Evolutionary conservation across 176 grass and related monocot genomes (phyloP).

Genomic region (Bothriochloa decipiens): DNA sequence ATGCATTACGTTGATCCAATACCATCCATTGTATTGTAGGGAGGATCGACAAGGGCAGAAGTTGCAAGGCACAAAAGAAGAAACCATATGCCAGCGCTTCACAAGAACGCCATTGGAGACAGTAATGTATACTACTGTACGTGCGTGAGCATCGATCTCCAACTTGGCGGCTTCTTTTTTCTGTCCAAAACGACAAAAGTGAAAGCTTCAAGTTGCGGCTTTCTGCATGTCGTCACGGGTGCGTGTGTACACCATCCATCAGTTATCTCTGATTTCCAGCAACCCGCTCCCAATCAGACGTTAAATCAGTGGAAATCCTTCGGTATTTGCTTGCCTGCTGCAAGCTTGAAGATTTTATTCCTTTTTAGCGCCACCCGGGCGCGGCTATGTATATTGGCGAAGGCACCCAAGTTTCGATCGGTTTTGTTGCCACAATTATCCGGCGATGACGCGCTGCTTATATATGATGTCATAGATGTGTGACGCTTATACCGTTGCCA

Average conservation of each 20-base stretch:
- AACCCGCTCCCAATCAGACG: neutral
- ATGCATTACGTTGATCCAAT: too few species aligned
- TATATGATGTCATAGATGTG: too few species aligned
- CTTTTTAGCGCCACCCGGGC: too few species aligned
- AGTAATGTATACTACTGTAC: conserved; percentile 24
- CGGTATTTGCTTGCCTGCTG: neutral
- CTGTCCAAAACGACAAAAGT: neutral
- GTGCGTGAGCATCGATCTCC: conserved; percentile 10
- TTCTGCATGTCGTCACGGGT: conserved; percentile 9
- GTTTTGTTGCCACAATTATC: too few species aligned
- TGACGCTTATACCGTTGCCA: too few species aligned
- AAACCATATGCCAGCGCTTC: neutral
- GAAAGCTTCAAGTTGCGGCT: conserved; percentile 3
- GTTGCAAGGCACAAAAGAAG: neutral
- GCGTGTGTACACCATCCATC: neutral
- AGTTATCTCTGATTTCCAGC: neutral
- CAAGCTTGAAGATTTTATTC: too few species aligned
- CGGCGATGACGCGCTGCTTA: too few species aligned
- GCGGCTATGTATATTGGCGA: too few species aligned
- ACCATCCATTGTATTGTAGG: too few species aligned
- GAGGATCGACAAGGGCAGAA: neutral
- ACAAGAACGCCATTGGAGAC: conserved; percentile 28
- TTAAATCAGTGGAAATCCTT: conserved; percentile 2
- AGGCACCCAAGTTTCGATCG: too few species aligned
- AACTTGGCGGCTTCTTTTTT: neutral